Evolutionary conservation across 768 basidiomycete genomes (phyloP).

Genomic region (Mycena crocata): DNA sequence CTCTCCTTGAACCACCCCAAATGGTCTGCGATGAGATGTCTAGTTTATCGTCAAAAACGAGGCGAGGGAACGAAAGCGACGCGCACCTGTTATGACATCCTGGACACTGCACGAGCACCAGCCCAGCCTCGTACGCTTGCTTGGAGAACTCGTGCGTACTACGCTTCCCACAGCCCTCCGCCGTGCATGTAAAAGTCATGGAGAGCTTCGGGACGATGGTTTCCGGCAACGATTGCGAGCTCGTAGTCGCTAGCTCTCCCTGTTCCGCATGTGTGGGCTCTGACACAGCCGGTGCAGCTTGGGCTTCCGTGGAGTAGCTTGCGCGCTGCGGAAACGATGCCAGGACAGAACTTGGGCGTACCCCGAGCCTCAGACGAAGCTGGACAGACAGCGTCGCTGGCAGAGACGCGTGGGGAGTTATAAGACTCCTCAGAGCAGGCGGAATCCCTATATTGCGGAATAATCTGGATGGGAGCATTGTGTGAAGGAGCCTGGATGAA

Average conservation of each 20-base stretch:
- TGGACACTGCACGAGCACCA: constrained; percentile 93
- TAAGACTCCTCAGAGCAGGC: constrained; percentile 55
- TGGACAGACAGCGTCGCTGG: constrained; percentile 48
- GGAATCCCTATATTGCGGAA: constrained; percentile 58
- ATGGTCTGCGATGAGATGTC: constrained; percentile 91
- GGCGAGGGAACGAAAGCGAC: constrained; percentile 3
- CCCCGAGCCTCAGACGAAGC: constrained; percentile 39
- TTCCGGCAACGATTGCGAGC: constrained; percentile 49
- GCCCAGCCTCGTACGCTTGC: constrained; percentile 85
- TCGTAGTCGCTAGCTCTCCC: constrained; percentile 25
- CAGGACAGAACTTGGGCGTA: constrained; percentile 20
- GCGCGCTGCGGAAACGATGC: constrained; percentile 31
- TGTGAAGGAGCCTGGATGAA: neutral
- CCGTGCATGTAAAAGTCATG: constrained; percentile 91
- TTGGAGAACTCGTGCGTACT: constrained; percentile 91
- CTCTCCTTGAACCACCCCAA: constrained; percentile 92
- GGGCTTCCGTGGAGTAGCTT: constrained; percentile 29
- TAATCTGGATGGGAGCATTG: constrained; percentile 62
- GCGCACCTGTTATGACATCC: constrained; percentile 87
- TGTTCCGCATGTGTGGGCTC: neutral
- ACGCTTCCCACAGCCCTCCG: constrained; percentile 72
- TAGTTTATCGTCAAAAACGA: constrained; percentile 39
- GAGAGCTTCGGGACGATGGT: constrained; percentile 71
- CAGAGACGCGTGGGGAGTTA: constrained; percentile 50
- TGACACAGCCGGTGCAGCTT: constrained; percentile 22